A percentile compares a stretch with the other conserved stretches of the same genome.
phyloP scores from a whole-genome alignment of 495 filamentous ascomycete genomes.

The Neurospora sp. region DNA sequence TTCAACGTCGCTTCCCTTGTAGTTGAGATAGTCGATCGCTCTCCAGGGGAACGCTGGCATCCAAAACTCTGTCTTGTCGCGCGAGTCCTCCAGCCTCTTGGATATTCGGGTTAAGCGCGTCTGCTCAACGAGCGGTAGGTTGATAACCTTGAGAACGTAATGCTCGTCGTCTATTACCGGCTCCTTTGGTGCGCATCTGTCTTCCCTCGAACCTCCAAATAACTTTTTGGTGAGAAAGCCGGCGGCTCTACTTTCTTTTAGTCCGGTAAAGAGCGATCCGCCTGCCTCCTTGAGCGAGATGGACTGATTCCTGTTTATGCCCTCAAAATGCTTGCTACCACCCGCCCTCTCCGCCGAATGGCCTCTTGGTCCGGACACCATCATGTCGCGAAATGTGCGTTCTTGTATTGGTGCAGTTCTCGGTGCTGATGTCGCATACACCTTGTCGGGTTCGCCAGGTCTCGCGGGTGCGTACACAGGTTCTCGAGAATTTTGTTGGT shows the following conservation, averaged over 20 bases:
- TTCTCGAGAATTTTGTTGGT: slow-evolving; percentile 33
- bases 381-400: slow-evolving; percentile 52
- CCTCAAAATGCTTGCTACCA: slow-evolving; percentile 29
- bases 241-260: slow-evolving; percentile 66
- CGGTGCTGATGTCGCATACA: slow-evolving; percentile 17
- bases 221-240: slow-evolving; percentile 69
- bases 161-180: slow-evolving; percentile 56
- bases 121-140: slow-evolving; percentile 71
- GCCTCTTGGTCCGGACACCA: slow-evolving; percentile 49
- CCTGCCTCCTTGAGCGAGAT: slow-evolving; percentile 55
- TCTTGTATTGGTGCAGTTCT: slow-evolving; percentile 54
- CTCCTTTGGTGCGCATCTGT: slow-evolving; percentile 59
- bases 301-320: slow-evolving; percentile 21
- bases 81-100: slow-evolving; percentile 68
- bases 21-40: slow-evolving; percentile 88
- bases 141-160: slow-evolving; percentile 70
- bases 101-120: slow-evolving; percentile 79
- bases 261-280: slow-evolving; percentile 59
- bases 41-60: slow-evolving; percentile 90
- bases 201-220: slow-evolving; percentile 65
- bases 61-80: slow-evolving; percentile 94
- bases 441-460: slow-evolving; percentile 30
- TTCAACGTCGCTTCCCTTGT: slow-evolving; percentile 81
- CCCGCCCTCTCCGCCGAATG: slow-evolving; percentile 53
- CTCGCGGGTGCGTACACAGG: slow-evolving; percentile 17